phyloP scores from a whole-genome alignment of 2,329 filamentous ascomycete genomes.

The Rachicladosporium sp. region DNA sequence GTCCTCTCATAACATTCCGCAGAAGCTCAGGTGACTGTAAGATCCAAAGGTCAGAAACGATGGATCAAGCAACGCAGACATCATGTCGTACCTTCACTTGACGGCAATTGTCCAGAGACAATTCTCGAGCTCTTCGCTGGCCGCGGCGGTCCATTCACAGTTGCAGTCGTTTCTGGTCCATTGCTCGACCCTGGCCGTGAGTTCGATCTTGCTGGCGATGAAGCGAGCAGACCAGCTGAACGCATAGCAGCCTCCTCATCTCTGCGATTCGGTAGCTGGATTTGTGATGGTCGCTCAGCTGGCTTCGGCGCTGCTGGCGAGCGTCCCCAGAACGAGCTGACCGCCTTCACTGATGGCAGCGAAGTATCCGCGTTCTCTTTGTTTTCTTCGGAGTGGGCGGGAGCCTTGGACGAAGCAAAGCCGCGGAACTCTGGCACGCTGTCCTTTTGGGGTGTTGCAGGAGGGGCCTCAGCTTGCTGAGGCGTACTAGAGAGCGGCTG shows the following conservation, averaged over 20 bases:
- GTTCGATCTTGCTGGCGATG: slow-evolving; percentile 17
- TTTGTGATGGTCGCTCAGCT: slow-evolving; percentile 18
- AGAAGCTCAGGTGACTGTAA: too few relatives aligned
- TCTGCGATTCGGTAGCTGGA: slow-evolving; percentile 39
- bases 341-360: slow-evolving; percentile 32
- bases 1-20: too few relatives aligned
- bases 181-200: slow-evolving; percentile 11
- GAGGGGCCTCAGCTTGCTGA: not conserved
- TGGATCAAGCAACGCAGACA: too few relatives aligned
- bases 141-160: slow-evolving; percentile 15
- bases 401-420: slow-evolving; percentile 10
- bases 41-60: too few relatives aligned
- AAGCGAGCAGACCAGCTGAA: slow-evolving; percentile 32
- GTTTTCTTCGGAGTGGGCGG: slow-evolving; percentile 14
- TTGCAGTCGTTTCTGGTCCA: slow-evolving; percentile 5
- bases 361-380: slow-evolving; percentile 22
- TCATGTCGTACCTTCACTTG: too few relatives aligned
- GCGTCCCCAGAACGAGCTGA: slow-evolving; percentile 32
- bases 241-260: slow-evolving; percentile 40
- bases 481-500: too few relatives aligned
- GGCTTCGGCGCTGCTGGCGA: not conserved
- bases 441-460: slow-evolving; percentile 4
- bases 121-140: slow-evolving; percentile 28
- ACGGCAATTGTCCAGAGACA: slow-evolving; percentile 21
- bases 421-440: slow-evolving; percentile 13